Percentiles rank a stretch among this genome's conserved stretches.
Evolutionary conservation across 441 rosid genomes (phyloP).

Genomic region (Pelargonium cotyledonis): DNA sequence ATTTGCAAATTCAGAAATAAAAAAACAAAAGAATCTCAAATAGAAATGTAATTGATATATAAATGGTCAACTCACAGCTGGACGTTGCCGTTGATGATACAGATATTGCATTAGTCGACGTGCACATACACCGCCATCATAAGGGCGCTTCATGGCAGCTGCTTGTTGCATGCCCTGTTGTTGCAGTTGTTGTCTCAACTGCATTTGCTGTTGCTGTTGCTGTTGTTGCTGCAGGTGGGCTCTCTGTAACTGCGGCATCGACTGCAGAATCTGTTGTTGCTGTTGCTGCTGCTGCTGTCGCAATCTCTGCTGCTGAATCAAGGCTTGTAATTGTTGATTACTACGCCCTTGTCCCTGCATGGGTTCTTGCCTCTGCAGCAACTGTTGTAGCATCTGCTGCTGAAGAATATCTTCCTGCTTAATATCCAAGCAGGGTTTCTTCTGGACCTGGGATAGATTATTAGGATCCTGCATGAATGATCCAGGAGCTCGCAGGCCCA

Average conservation of each 20-base stretch:
- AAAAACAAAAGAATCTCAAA: not conserved
- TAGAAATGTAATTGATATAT: not conserved
- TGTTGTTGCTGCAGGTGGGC: slow-evolving; percentile 71
- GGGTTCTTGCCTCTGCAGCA: slow-evolving; percentile 78
- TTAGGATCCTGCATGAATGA: slow-evolving; percentile 64
- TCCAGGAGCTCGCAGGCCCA: slow-evolving; percentile 58
- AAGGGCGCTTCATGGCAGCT: slow-evolving; percentile 46
- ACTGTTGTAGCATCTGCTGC: slow-evolving; percentile 73
- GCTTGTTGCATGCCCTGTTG: slow-evolving; percentile 75
- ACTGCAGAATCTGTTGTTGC: slow-evolving; percentile 72
- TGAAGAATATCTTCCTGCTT: slow-evolving; percentile 86
- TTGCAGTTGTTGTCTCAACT: slow-evolving; percentile 72
- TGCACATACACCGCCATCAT: slow-evolving; percentile 81
- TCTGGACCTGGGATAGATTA: slow-evolving; percentile 57
- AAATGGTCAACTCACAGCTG: slow-evolving; percentile 51
- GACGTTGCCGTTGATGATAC: slow-evolving; percentile 87
- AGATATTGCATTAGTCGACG: slow-evolving; percentile 94
- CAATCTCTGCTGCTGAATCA: slow-evolving; percentile 99
- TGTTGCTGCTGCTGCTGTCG: too few relatives aligned
- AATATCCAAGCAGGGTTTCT: slow-evolving; percentile 71
- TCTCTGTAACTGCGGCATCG: slow-evolving; percentile 82
- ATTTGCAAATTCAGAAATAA: not conserved
- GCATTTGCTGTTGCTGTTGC: slow-evolving; percentile 60
- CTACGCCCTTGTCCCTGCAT: slow-evolving; percentile 60
- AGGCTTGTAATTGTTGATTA: slow-evolving; percentile 73